Evolutionary conservation across 1,139 yeast species (phyloP).

Genomic region (Lodderomyces theae): DNA sequence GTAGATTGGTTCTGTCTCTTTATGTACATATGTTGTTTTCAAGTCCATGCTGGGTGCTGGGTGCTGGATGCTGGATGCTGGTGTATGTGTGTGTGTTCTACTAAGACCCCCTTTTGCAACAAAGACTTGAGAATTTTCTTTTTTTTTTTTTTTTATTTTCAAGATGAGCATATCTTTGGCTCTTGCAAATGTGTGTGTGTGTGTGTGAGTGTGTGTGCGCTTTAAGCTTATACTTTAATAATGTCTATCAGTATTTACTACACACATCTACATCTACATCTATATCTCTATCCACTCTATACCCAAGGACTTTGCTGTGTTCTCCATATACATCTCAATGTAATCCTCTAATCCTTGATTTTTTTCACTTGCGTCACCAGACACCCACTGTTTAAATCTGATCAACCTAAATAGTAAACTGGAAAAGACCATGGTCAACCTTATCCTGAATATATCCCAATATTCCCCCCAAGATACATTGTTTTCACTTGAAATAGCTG

Average conservation of each 20-base stretch:
- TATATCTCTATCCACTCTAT: slow-evolving; percentile 25
- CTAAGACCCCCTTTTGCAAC: slow-evolving; percentile 1
- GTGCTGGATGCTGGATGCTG: neutral
- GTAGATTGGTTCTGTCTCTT: slow-evolving; percentile 65
- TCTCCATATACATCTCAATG: slow-evolving; percentile 42
- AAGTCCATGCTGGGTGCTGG: slow-evolving; percentile 11
- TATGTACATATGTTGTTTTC: slow-evolving; percentile 33
- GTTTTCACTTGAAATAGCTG: slow-evolving; percentile 16
- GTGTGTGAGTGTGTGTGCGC: too few species aligned
- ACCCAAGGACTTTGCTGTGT: slow-evolving; percentile 43
- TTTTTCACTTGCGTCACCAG: slow-evolving; percentile 32
- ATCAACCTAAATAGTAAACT: slow-evolving; percentile 41
- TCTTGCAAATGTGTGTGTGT: too few species aligned
- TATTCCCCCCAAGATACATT: slow-evolving; percentile 21
- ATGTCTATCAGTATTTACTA: too few species aligned
- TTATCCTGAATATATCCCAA: slow-evolving; percentile 30
- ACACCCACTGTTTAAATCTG: slow-evolving; percentile 38
- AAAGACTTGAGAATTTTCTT: slow-evolving; percentile 1
- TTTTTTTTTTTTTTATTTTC: slow-evolving; percentile 1
- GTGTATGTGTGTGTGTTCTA: too few species aligned
- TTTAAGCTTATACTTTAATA: too few species aligned
- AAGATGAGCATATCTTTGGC: too few species aligned
- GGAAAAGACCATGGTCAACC: slow-evolving; percentile 39
- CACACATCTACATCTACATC: too few species aligned
- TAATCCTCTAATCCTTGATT: slow-evolving; percentile 48